Base-by-base conservation (phyloP, 1,284 basidiomycete species). In the Malassezia caprae region DNA sequence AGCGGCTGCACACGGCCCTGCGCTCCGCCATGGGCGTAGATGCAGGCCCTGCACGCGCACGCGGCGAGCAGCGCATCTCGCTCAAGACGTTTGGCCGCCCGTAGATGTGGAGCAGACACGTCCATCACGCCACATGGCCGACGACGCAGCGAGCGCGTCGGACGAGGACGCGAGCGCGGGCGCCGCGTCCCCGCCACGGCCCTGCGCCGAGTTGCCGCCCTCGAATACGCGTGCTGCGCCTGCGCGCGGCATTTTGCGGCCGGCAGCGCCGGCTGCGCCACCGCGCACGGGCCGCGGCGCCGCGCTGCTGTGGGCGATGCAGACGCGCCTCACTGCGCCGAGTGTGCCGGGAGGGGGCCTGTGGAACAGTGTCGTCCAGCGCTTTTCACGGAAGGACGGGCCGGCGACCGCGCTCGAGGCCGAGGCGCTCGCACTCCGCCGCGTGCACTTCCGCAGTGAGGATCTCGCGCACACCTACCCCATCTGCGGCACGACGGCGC, bases 401-500 rank as follows among this genome's bases (percentile, higher is more conserved):
- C 37, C 37, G 1, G 10, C 37, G 27, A 15, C 10, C 6, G 23
- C 23, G 34, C 23, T 8, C 28, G 44, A 19, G 27, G 21, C 48
- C 11, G 32, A 34, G 15, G 21, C 21, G 24, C 21, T 24, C 24
- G 7, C 17, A 1, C 56, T 70, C 35, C 61, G 64, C 23, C 66
- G 63, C 52, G 72, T 74, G 11, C 72, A 71, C 43, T 74, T 74
- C 42, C 62, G 59, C 24, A 62, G 68, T 24, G 65, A 68, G 2
- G 55, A 60, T 21, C 67, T 74, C 59, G 50, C 59, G 12, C 65
- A 73, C 44, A 70, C 68, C n/a, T 74, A 74, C 44, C 70, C 69
- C 4, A 74, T 74, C 39, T 54, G 51, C 2, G 56, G 59, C n/a
- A 51, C 63, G 12, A 58, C 59, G 11, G 63, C 72, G 3, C 72